These are phyloP conservation scores for Plasmodium berghei DNA, from an alignment of 169 alveolate species.

Conservation along the genomic window DNA sequence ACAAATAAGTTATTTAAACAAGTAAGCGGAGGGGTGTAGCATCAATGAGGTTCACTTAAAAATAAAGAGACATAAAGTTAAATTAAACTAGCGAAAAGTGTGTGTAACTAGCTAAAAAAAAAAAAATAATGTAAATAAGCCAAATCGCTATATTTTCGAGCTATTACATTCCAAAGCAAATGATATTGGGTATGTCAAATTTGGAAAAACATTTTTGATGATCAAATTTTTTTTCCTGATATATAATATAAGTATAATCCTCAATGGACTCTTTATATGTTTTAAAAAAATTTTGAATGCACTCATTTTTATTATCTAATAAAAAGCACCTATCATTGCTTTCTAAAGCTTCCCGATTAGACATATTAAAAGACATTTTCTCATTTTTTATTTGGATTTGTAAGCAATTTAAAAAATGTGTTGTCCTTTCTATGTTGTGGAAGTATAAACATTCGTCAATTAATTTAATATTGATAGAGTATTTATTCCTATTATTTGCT, in stretches of 20 bases:
- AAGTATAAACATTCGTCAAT: slow-evolving; percentile 46
- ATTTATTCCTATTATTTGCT: slow-evolving; percentile 60
- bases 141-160: neutral
- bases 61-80: too few species aligned
- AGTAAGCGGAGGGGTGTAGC: too few species aligned
- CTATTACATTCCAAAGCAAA: slow-evolving; percentile 5
- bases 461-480: slow-evolving; percentile 7
- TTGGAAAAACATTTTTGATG: slow-evolving; percentile 34
- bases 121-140: neutral
- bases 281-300: slow-evolving; percentile 27
- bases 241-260: slow-evolving; percentile 44
- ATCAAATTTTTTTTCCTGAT: slow-evolving; percentile 36
- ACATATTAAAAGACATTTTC: slow-evolving; percentile 48
- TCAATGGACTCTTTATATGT: slow-evolving; percentile 33
- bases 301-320: slow-evolving; percentile 37
- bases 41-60: too few species aligned
- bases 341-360: neutral
- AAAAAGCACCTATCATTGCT: slow-evolving; percentile 24
- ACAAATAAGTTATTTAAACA: too few species aligned
- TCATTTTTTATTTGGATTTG: slow-evolving; percentile 23
- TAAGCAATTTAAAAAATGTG: slow-evolving; percentile 22
- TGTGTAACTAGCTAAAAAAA: neutral
- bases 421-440: slow-evolving; percentile 28
- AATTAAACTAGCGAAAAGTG: too few species aligned
- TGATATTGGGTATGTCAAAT: slow-evolving; percentile 31